Base-by-base conservation (phyloP, 148 eudicot species). In the Rhododendron molle region DNA sequence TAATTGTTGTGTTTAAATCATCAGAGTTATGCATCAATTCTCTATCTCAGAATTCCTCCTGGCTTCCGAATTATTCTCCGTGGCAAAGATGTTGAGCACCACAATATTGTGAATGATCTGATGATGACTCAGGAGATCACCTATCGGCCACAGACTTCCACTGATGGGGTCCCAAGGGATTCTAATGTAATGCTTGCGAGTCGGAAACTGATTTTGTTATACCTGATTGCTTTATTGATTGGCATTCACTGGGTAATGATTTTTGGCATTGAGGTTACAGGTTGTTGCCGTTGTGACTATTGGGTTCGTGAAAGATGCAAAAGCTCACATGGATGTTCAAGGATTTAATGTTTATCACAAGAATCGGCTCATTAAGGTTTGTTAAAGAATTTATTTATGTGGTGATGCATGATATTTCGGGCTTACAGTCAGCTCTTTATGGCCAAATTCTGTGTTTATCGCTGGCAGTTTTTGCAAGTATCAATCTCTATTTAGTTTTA, bases 341-440 rank as follows among this genome's bases (percentile, higher is more conserved):
- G 99, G 99, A 83, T 97, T 95, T 88, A 97, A 97, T 85, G 98
- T 97, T 71, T 97, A 94, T 91, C 99, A 97, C 88, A 97, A 97
- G 89, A 97, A 97, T 89, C 91, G 99, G 69, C 95, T 97, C 80
- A 97, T 97, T 78, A 95, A 94, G 98, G 99, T 95, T 89, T 74
- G 88, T 91, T 80, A n/a, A 88, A 11, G 26, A 26, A 32, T 85
- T 85, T 72, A 13, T 65, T 12, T 2, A 5, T 38, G 21, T 20
- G 56, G 49, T 28, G 23, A 32, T 38, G 18, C 26, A 28, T 78
- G 38, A 28, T 81, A 44, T 76, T 60, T 60, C 78, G 13, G 26
- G 16, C 44, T 77, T 81, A 40, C 8, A 62, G 9, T 62, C 20
- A 36, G 40, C 43, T 72, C 47, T 15, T 34, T 47, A 26, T 58